Conservation (phyloP, 306 rosid species). For the Gastrolobium bilobum region DNA sequence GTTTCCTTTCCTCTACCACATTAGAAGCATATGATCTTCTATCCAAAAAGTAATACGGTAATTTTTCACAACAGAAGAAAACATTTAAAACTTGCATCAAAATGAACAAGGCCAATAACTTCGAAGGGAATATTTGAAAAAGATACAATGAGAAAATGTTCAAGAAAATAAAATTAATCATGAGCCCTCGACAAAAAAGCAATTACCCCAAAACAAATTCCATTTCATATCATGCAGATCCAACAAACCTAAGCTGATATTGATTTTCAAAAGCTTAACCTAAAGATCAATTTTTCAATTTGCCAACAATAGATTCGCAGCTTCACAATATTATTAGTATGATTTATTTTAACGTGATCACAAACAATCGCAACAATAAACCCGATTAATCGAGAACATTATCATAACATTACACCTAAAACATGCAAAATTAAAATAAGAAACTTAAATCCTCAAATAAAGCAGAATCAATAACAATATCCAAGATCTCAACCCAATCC, state of each 20-base stretch:
- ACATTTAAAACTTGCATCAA: too few relatives aligned
- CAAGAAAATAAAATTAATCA: too few relatives aligned
- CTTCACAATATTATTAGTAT: not conserved
- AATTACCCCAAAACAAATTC: too few relatives aligned
- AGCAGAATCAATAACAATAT: not conserved
- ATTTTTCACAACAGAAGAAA: too few relatives aligned
- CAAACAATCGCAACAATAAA: not conserved
- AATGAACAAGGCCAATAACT: too few relatives aligned
- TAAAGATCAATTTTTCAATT: not conserved
- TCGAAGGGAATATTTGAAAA: too few relatives aligned
- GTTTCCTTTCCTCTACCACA: too few relatives aligned
- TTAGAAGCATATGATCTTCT: too few relatives aligned
- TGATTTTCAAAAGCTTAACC: not conserved
- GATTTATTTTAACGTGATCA: not conserved
- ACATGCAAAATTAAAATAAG: not conserved
- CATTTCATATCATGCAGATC: not conserved
- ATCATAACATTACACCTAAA: conserved; percentile 1
- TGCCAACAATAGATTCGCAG: not conserved
- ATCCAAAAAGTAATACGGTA: too few relatives aligned
- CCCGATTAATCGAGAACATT: not conserved
- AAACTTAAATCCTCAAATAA: not conserved
- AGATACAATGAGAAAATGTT: too few relatives aligned
- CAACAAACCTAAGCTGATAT: not conserved
- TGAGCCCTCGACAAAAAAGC: too few relatives aligned
- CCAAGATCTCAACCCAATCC: not conserved